phyloP scores from a whole-genome alignment of 495 filamentous ascomycete species.

The Staphylotrichum longicolle region DNA sequence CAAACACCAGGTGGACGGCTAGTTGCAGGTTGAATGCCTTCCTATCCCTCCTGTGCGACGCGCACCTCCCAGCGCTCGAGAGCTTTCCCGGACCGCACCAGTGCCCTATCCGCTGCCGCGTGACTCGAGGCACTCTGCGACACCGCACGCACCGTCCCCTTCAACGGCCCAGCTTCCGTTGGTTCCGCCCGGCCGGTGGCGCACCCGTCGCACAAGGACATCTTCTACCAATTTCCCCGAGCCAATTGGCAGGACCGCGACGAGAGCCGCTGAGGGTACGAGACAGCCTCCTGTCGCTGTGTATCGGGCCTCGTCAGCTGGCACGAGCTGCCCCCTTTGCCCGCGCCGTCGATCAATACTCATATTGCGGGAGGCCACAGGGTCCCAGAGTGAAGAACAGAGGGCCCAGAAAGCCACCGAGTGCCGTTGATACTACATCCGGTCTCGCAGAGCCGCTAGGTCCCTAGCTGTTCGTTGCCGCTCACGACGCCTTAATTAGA shows the following conservation, averaged over 20 bases:
- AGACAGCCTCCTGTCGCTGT: constrained; percentile 34
- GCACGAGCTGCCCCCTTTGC: constrained; percentile 18
- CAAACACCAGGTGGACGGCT: constrained; percentile 36
- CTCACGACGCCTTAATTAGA: constrained; percentile 30
- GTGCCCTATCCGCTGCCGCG: constrained; percentile 49
- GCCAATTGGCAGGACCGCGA: constrained; percentile 41
- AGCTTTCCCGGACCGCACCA: constrained; percentile 21
- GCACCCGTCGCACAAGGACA: constrained; percentile 43
- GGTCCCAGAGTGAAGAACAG: constrained; percentile 9
- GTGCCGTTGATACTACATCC: constrained; percentile 26
- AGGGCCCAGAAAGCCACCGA: constrained; percentile 8
- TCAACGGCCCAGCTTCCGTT: constrained; percentile 38
- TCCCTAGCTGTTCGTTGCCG: constrained; percentile 24
- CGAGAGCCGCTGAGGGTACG: constrained; percentile 33
- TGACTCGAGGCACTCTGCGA: constrained; percentile 38
- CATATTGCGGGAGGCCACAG: constrained; percentile 37
- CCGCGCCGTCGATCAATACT: constrained; percentile 29
- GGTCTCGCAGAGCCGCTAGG: constrained; percentile 19
- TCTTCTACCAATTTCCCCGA: constrained; percentile 44
- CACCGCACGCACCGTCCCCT: constrained; percentile 19
- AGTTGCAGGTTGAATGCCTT: constrained; percentile 34
- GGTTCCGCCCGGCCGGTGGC: constrained; percentile 36
- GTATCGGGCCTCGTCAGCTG: constrained; percentile 39
- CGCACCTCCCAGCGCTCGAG: constrained; percentile 26
- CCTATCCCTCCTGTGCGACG: constrained; percentile 31